Percentiles rank a stretch among this genome's conserved stretches.
phyloP scores from a whole-genome alignment of 2,329 filamentous ascomycete species.

The Graphilbum ipis-grandicollis region DNA sequence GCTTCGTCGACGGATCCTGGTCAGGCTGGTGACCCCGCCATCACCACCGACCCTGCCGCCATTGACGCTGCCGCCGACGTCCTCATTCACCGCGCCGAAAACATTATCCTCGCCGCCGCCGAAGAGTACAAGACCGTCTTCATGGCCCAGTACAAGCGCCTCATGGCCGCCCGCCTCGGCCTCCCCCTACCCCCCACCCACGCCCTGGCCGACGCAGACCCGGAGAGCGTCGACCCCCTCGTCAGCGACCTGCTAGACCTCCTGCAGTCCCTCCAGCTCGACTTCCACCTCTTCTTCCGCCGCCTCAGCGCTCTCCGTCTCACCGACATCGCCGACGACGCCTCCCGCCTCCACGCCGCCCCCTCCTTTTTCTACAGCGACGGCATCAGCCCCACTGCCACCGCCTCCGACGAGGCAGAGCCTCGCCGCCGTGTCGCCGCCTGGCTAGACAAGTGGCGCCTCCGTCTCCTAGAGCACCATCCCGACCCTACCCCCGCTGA shows the following conservation, averaged over 20 bases:
- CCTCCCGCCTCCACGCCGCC: slow-evolving; percentile 46
- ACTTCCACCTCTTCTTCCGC: slow-evolving; percentile 91
- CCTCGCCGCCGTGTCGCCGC: slow-evolving; percentile 49
- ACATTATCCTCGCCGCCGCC: slow-evolving; percentile 59
- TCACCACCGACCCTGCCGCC: background rate
- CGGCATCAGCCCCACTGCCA: slow-evolving; percentile 36
- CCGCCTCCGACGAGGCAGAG: slow-evolving; percentile 29
- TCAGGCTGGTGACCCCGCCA: background rate
- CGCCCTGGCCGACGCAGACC: slow-evolving; percentile 33
- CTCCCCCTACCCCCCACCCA: slow-evolving; percentile 20
- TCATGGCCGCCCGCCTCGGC: slow-evolving; percentile 70
- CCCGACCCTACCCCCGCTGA: slow-evolving; percentile 21
- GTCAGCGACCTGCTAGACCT: slow-evolving; percentile 73
- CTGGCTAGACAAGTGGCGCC: slow-evolving; percentile 71
- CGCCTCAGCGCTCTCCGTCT: slow-evolving; percentile 49
- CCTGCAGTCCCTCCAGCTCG: slow-evolving; percentile 65
- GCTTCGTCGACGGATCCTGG: background rate
- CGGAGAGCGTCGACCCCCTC: slow-evolving; percentile 69
- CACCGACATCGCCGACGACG: slow-evolving; percentile 44
- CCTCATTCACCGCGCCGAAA: slow-evolving; percentile 67
- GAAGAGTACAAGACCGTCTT: slow-evolving; percentile 85
- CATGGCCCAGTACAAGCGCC: slow-evolving; percentile 68
- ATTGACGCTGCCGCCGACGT: slow-evolving; percentile 50
- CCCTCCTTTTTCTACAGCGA: slow-evolving; percentile 66
- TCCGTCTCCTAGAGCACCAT: slow-evolving; percentile 55